Evolutionary conservation across 2,329 filamentous ascomycete genomes (phyloP), one percentile per base, ranked within the genome.

Genomic region (Lecanosticta acicola): DNA sequence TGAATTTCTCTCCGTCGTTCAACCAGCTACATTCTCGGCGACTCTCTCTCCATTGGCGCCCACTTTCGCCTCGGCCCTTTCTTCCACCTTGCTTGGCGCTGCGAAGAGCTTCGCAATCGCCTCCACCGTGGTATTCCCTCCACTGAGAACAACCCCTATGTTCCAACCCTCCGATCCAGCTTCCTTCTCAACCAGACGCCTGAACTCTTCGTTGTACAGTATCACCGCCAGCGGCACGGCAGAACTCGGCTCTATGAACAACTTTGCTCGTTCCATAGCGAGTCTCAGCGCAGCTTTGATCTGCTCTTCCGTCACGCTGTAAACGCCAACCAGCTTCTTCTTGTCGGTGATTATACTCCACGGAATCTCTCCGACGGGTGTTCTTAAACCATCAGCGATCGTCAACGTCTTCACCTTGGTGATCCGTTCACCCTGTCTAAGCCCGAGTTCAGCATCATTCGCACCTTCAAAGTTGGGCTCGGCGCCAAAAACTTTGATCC

Each of bases 221-320:
- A 82, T 83, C 5, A 87, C 85, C 0, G 91, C 93, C 49, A 97
- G 66, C 1, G 81, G 80, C n/a, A 96, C 90, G 2, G 83, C 88
- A 0, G 85, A 80, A 66, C 84, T 90, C 17, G 91, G 91, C 74
- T 97, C 91, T 10, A 96, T 81, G 17, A 96, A 81, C 38, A 94
- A 71, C 78, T 97, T 96, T 75, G 93, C 81, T 47, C 90, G 72
- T 77, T 97, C 91, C 51, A 90, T 71, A 26, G 94, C 84, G 51
- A 97, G 67, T 50, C 77, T 71, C 78, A 95, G 77, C 10, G 90
- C 85, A 17, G 72, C 75, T 59, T 78, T 76, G 64, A 97, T 96
- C 73, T 95, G 80, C 44, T 83, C 81, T 66, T 97, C 91, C 1
- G 75, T 80, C 1, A 94, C 91, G 45, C 78, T 77, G 67, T 79